These are phyloP conservation scores for Hura crepitans DNA, from an alignment of 441 rosid genomes.

Conservation along the genomic window DNA sequence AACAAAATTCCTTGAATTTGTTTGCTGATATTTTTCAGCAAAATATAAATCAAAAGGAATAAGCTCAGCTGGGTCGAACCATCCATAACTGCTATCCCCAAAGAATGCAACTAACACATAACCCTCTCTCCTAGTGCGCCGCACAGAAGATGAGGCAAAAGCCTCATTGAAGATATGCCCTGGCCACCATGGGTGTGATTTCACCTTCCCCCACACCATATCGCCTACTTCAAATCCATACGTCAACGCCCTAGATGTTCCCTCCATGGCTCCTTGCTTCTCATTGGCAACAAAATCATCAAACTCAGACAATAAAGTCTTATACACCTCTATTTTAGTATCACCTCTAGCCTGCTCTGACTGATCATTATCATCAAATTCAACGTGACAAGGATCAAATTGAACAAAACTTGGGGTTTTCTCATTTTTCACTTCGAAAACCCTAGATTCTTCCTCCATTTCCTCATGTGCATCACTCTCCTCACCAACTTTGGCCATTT, in stretches of 20 bases:
- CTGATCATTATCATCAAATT: conserved; percentile 7
- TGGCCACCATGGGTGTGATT: conserved; percentile 99
- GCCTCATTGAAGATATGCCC: conserved; percentile 91
- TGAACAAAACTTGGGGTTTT: conserved; percentile 13
- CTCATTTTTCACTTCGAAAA: conserved; percentile 28
- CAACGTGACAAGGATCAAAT: conserved; percentile 23
- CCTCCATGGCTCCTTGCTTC: conserved; percentile 43
- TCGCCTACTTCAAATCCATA: conserved; percentile 89
- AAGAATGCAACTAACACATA: conserved; percentile 87
- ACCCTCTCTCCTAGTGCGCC: conserved; percentile 72
- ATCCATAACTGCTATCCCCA: conserved; percentile 95
- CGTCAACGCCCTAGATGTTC: conserved; percentile 64
- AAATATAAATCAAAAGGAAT: conserved; percentile 62
- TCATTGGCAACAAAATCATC: conserved; percentile 86
- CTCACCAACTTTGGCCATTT: conserved; percentile 21
- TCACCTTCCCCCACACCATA: conserved; percentile 98
- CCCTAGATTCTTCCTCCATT: conserved; percentile 24
- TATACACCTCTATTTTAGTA: conserved; percentile 36
- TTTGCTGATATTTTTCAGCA: conserved; percentile 67
- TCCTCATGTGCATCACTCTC: conserved; percentile 22
- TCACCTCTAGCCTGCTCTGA: conserved; percentile 14
- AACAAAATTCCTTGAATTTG: conserved; percentile 52
- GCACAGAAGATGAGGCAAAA: conserved; percentile 74
- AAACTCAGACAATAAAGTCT: conserved; percentile 65
- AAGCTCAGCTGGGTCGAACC: conserved; percentile 98